Evolutionary conservation across 495 filamentous ascomycete species (phyloP).

Genomic region (Cryomyces minteri): DNA sequence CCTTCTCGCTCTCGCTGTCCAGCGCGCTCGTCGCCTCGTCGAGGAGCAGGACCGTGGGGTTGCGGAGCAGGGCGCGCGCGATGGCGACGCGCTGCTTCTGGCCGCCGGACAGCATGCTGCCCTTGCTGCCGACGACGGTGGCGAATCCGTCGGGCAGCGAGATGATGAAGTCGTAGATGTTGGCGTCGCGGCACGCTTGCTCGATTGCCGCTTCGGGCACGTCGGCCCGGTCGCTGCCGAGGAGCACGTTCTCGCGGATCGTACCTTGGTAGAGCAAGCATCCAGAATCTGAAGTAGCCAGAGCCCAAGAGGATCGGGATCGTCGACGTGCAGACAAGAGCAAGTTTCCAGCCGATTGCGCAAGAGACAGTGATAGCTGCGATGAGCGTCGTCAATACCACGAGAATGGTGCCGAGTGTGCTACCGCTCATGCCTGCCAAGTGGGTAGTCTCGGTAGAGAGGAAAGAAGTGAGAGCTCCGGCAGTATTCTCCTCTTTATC

Average conservation of each 20-base stretch:
- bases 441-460: constrained; percentile 73
- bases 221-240: constrained; percentile 44
- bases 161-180: constrained; percentile 83
- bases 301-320: constrained; percentile 62
- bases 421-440: constrained; percentile 65
- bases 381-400: constrained; percentile 53
- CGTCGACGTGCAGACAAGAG: constrained; percentile 61
- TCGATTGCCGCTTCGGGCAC: constrained; percentile 50
- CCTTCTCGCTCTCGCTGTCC: constrained; percentile 50
- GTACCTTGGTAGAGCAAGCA: constrained; percentile 79
- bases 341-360: constrained; percentile 77
- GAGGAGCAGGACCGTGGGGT: constrained; percentile 64
- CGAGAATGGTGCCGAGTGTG: constrained; percentile 65
- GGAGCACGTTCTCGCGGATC: constrained; percentile 64
- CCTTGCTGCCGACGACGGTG: constrained; percentile 22
- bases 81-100: constrained; percentile 25
- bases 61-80: constrained; percentile 34
- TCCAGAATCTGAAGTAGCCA: constrained; percentile 75
- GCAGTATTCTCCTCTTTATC: constrained; percentile 70
- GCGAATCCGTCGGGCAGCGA: constrained; percentile 31
- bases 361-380: constrained; percentile 46
- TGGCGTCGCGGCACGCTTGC: constrained; percentile 68
- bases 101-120: constrained; percentile 20
- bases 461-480: constrained; percentile 67
- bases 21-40: constrained; percentile 76